A percentile compares a stretch with the other conserved stretches of the same genome.
These are phyloP conservation scores for Coprinopsis sp. DNA, from an alignment of 768 basidiomycete species.

Conservation along the genomic window DNA sequence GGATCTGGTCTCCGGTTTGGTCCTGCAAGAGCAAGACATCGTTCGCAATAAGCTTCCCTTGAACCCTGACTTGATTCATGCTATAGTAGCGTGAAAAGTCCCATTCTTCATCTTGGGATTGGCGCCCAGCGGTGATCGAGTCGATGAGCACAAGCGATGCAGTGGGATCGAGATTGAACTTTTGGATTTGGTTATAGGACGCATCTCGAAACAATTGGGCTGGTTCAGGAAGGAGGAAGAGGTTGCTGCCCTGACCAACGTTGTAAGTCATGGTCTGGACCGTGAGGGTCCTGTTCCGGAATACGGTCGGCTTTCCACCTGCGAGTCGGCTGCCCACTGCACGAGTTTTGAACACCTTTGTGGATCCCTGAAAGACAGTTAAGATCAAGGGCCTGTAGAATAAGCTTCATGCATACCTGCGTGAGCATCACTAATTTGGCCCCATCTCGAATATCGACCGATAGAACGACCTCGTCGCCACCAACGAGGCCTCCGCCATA, in stretches of 20 bases:
- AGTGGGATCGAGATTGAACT: slow-evolving; percentile 56
- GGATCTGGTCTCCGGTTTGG: slow-evolving; percentile 17
- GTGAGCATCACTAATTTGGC: slow-evolving; percentile 72
- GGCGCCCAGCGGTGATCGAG: slow-evolving; percentile 89
- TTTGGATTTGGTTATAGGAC: slow-evolving; percentile 80
- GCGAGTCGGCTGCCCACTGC: slow-evolving; percentile 54
- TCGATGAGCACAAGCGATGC: slow-evolving; percentile 77
- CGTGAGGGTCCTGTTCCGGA: slow-evolving; percentile 32
- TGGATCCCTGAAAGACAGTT: slow-evolving; percentile 62
- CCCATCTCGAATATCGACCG: slow-evolving; percentile 52
- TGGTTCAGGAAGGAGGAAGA: slow-evolving; percentile 87
- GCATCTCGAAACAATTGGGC: slow-evolving; percentile 89
- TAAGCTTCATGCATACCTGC: slow-evolving; percentile 51
- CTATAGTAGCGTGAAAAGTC: slow-evolving; percentile 80
- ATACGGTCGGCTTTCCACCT: slow-evolving; percentile 16
- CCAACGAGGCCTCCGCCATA: slow-evolving; percentile 93
- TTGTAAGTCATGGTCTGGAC: slow-evolving; percentile 58
- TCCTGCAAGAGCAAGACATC: slow-evolving; percentile 77
- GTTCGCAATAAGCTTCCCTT: slow-evolving; percentile 60
- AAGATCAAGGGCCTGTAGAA: background rate
- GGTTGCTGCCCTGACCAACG: slow-evolving; percentile 46
- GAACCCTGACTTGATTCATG: slow-evolving; percentile 75
- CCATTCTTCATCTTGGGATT: slow-evolving; percentile 85
- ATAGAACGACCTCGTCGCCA: slow-evolving; percentile 68
- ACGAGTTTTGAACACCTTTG: slow-evolving; percentile 92